Conservation (phyloP, 441 rosid genomes). For the Biscutella laevigata region DNA sequence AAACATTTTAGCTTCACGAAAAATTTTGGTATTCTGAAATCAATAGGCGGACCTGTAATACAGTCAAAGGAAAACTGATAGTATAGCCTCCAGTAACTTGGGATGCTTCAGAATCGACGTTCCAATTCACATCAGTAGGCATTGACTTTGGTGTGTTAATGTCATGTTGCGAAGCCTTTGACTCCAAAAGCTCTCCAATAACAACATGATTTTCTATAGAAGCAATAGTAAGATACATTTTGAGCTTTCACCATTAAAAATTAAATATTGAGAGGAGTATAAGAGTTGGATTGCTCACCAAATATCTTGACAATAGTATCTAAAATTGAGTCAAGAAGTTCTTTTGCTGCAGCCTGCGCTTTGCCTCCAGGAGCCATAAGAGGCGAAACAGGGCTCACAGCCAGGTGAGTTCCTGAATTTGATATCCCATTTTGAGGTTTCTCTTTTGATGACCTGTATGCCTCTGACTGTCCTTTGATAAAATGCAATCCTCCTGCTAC, state of each 20-base stretch:
- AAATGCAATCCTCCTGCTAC: conserved; percentile 38
- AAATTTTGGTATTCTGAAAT: conserved; percentile 4
- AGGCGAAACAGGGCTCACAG: conserved; percentile 94
- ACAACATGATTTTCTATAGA: conserved; percentile 82
- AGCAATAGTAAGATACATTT: conserved; percentile 16
- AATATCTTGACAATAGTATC: conserved; percentile 74
- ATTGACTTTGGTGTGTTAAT: conserved; percentile 59
- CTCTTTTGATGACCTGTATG: conserved; percentile 60
- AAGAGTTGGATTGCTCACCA: conserved; percentile 44
- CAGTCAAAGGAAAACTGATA: conserved; percentile 88
- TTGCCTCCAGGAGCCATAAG: conserved; percentile 96
- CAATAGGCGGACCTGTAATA: conserved; percentile 56
- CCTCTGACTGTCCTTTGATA: conserved; percentile 59
- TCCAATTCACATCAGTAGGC: conserved; percentile 59
- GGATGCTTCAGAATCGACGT: conserved; percentile 67
- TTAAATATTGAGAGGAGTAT: conserved; percentile 5
- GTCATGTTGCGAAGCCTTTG: conserved; percentile 56
- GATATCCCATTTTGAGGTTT: conserved; percentile 78
- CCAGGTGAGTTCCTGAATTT: conserved; percentile 51
- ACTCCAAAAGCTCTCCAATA: conserved; percentile 88
- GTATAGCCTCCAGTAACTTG: conserved; percentile 91
- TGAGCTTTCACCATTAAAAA: conserved; percentile 21
- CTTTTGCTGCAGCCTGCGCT: conserved; percentile 83
- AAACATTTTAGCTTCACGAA: not conserved
- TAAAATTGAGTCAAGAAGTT: conserved; percentile 89